Base-by-base conservation (phyloP, 2,329 filamentous ascomycete species). In the Fusarium burgessii region DNA sequence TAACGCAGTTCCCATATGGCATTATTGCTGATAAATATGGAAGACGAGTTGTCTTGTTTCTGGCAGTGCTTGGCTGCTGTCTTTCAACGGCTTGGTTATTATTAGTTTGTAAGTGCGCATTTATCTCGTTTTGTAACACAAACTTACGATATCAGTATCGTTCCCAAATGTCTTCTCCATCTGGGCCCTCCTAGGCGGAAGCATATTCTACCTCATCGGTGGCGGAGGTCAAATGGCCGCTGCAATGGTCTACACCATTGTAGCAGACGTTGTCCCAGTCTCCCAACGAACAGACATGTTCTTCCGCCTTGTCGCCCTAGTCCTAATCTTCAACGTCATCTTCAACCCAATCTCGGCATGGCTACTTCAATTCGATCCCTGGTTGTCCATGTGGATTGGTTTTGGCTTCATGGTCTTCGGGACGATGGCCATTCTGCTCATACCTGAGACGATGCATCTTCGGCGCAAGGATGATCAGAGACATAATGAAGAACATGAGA, bases 1-100 rank as follows among this genome's bases (percentile, higher is more conserved):
- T 86, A 6, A 78, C 81, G 0, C 80, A 85, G n/a, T 77, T 86
- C 8, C 84, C 84, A 0, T 86, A 79, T 29, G 84, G 84, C 1
- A 79, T 86, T 27, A 71, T 86, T 35, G 84, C 84, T 5, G 84
- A 86, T 73, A 83, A 82, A 59, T 82, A 82, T 66, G 84, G 84
- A 7, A 80, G 84, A 40, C 79, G 78, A 4, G 80, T 80, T 2
- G 82, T 86, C 27, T 49, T 85, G 33, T 77, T 80, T 9, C 41
- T 84, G 20, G 70, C 80, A 1, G 73, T 82, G n/a, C 52, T 80
- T 7, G 80, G 81, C 1, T 69, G 72, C 7, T 51, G 72, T 6
- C 54, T 82, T 1, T 71, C 78, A 46, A 75, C 73, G 1, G 35
- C 54, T 1, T 81, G 79, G 79, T 41, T 73, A 10, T 62, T 81